phyloP scores from a whole-genome alignment of 306 rosid species.

The Vigna reflexopilosa region DNA sequence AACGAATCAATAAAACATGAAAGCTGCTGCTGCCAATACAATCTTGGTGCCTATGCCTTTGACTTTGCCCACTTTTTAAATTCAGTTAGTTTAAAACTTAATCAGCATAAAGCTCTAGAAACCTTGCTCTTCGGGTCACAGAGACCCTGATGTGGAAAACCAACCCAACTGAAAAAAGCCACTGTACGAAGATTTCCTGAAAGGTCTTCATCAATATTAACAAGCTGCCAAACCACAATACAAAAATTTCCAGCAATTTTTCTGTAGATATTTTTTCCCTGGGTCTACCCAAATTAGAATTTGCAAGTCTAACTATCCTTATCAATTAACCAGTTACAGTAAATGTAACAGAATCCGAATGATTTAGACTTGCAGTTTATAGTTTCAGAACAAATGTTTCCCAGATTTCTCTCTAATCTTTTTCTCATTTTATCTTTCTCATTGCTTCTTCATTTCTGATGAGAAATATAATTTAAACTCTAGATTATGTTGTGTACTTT shows the following conservation, averaged over 20 bases:
- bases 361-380: background rate
- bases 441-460: background rate
- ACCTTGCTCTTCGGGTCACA: background rate
- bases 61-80: conserved; percentile 18
- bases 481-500: conserved; percentile 30
- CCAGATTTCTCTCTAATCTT: background rate
- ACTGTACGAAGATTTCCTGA: background rate
- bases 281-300: conserved; percentile 27
- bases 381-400: background rate
- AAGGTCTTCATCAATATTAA: conserved; percentile 21
- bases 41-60: conserved; percentile 33
- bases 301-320: background rate
- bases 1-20: conserved; percentile 2
- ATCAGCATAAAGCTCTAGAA: conserved; percentile 13
- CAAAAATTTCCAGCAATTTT: conserved; percentile 22
- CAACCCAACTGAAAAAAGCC: background rate
- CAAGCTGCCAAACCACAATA: conserved; percentile 18
- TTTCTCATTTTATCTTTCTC: background rate
- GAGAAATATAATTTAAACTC: conserved; percentile 2
- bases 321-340: background rate
- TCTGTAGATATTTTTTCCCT: conserved; percentile 1
- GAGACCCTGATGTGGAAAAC: conserved; percentile 12
- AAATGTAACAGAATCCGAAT: background rate
- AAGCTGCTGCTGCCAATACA: conserved; percentile 31
- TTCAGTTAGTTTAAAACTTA: too few species aligned